Evolutionary conservation across 73 alveolate species (phyloP).

Genomic region (Breviolum minutum): DNA sequence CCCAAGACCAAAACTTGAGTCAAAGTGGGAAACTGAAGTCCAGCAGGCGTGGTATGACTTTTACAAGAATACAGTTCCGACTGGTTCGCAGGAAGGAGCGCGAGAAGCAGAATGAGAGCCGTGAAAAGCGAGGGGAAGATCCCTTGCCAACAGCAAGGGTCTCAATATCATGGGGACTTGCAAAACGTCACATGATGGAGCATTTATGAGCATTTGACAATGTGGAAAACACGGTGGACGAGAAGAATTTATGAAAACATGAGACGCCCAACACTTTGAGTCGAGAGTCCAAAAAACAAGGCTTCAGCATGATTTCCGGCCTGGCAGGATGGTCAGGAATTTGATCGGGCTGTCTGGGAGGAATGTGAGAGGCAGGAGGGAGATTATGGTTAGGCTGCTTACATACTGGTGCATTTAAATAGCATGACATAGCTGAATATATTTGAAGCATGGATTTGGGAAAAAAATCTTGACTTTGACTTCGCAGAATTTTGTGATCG

Average conservation of each 20-base stretch:
- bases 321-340: constrained; percentile 29
- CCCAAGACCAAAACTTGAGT: no score
- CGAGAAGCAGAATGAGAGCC: constrained; percentile 76
- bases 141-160: constrained; percentile 8
- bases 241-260: no score
- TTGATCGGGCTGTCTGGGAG: constrained; percentile 61
- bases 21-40: no score
- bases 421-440: background rate
- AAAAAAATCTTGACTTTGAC: background rate
- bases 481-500: background rate
- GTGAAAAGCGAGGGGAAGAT: constrained; percentile 64
- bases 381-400: background rate
- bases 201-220: no score
- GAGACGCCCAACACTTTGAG: no score
- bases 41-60: no score
- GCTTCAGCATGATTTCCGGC: background rate
- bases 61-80: no score
- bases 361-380: constrained; percentile 24
- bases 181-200: no score
- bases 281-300: no score
- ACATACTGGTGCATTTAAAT: background rate
- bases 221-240: no score
- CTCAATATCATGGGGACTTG: background rate
- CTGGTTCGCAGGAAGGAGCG: constrained; percentile 33
- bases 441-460: background rate